Evolutionary conservation across 768 basidiomycete species (phyloP).

Genomic region (Mycena filopes): DNA sequence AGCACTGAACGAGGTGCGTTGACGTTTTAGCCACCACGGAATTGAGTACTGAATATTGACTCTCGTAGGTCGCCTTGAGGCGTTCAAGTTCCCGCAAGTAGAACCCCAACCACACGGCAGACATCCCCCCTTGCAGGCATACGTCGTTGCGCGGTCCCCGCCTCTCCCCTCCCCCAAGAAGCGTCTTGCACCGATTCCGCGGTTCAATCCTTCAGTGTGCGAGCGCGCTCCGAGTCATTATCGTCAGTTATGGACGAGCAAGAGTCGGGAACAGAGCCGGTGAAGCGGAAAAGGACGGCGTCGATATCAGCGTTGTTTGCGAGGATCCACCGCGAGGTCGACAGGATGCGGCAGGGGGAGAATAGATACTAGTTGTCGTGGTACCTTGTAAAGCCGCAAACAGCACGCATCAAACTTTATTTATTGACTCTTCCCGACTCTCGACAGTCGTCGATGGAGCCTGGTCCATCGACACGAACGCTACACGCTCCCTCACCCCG

Average conservation of each 20-base stretch:
- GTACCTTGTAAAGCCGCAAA: no score
- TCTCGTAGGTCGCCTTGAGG: conserved; percentile 7
- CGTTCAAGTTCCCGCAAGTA: conserved; percentile 15
- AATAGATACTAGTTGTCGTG: not conserved
- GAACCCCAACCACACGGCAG: not conserved
- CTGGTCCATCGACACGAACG: not conserved
- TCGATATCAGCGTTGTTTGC: conserved; percentile 24
- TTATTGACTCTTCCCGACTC: not conserved
- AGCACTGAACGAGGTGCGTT: conserved; percentile 6
- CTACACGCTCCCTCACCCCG: conserved; percentile 2
- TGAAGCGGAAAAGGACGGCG: conserved; percentile 22
- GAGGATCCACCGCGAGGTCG: conserved; percentile 24
- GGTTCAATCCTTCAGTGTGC: conserved; percentile 40
- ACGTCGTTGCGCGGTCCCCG: not conserved
- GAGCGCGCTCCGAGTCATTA: conserved; percentile 42
- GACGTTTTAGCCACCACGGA: not conserved
- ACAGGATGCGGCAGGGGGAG: not conserved
- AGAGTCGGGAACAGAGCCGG: not conserved
- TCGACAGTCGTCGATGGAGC: no score
- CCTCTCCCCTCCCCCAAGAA: conserved; percentile 16
- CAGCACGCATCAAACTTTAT: no score
- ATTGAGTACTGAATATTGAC: conserved; percentile 4
- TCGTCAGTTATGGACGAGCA: conserved; percentile 35
- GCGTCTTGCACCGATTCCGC: conserved; percentile 39
- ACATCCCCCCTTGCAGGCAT: not conserved